Evolutionary conservation across 129 eudicot genomes (phyloP).

Genomic region (Artemisia tridentata): DNA sequence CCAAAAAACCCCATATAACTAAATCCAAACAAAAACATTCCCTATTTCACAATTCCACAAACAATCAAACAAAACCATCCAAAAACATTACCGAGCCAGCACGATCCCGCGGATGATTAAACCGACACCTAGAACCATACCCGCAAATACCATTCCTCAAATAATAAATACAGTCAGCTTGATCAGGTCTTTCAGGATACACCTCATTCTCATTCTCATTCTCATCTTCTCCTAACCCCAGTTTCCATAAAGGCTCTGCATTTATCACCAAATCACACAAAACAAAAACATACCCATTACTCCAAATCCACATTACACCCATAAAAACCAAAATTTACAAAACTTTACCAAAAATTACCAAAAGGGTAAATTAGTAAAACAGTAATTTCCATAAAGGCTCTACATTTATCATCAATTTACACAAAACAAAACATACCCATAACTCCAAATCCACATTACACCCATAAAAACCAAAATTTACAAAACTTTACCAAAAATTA

Average conservation of each 20-base stretch:
- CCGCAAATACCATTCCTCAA: conserved; percentile 85
- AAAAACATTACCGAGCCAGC: conserved; percentile 40
- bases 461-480: neutral
- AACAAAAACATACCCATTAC: conserved; percentile 28
- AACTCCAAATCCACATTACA: conserved; percentile 20
- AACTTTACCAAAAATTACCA: no score
- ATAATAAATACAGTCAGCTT: conserved; percentile 77
- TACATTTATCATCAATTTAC: conserved; percentile 42
- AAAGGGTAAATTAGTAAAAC: no score
- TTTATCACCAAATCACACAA: conserved; percentile 24
- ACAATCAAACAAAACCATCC: no score
- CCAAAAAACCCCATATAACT: no score
- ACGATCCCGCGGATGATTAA: conserved; percentile 90
- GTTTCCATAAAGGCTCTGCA: conserved; percentile 91
- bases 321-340: neutral
- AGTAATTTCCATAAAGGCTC: conserved; percentile 74
- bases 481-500: no score
- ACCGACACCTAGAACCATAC: conserved; percentile 78
- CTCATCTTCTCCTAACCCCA: conserved; percentile 46
- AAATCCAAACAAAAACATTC: no score
- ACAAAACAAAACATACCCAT: conserved; percentile 29
- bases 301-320: conserved; percentile 17
- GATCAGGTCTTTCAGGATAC: conserved; percentile 79
- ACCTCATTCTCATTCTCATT: conserved; percentile 39
- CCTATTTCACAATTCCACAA: no score